Evolutionary conservation across 2,329 filamentous ascomycete genomes (phyloP), one percentile per base, ranked within the genome.

Genomic region (Microascus cirrosus): DNA sequence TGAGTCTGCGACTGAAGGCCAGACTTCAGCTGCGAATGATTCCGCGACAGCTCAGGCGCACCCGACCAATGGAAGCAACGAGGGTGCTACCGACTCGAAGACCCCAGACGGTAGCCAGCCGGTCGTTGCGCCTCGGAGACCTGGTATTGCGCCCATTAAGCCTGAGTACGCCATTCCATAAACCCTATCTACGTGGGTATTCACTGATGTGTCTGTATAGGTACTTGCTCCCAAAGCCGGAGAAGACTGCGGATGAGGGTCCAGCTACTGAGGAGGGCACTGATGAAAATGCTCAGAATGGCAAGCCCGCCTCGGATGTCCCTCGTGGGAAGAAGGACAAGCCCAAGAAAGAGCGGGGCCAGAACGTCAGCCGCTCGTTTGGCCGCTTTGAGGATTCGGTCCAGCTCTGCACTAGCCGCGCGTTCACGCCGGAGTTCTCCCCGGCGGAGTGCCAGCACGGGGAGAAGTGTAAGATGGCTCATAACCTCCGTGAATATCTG

Each of bases 401-500:
- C 58, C 82, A 82, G 48, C 80, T 97, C 10, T 97, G 93, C 73
- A 83, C 84, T 64, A 90, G 85, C 57, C 80, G 89, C 60, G 82
- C 82, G 20, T 80, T 84, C 65, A 80, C 76, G 61, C 78, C 87
- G 42, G 93, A 97, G 68, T 95, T 96, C 69, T 92, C 90, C 2
- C 89, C 91, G 0, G 77, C 78, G 61, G 74, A 84, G 28, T 97
- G 94, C 71, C 80, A 76, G 54, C 95, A 86, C 65, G 92, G 89
- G 28, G 86, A 90, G 35, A 84, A 82, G 61, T 99, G 94, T 76
- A 89, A 84, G 63, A 83, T 86, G 63, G 84, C 86, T 65, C 94
- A 99, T 68, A 84, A 96, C 66, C 74, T 99, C 53, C 84, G 94
- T 61, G 86, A 84, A 68, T 99, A 99, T 68, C 75, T 99, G 54